Conservation (phyloP, 2,329 filamentous ascomycete species). For the Colletotrichum spinosum region DNA sequence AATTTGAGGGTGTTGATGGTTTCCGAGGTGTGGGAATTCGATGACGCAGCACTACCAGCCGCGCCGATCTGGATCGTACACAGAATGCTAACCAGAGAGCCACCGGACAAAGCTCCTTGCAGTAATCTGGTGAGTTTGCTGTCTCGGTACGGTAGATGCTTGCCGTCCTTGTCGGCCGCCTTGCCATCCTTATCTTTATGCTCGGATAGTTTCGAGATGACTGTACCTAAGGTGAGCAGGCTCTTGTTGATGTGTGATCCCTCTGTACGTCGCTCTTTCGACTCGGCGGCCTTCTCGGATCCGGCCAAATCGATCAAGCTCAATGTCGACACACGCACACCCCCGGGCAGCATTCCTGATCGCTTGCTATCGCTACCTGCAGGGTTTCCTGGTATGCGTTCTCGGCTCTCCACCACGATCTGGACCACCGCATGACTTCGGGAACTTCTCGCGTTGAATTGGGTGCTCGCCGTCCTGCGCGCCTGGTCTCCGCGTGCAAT, state of each 20-base stretch:
- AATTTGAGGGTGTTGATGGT: slow-evolving; percentile 98
- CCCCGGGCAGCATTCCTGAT: slow-evolving; percentile 80
- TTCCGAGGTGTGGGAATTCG: slow-evolving; percentile 83
- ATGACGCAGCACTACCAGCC: slow-evolving; percentile 75
- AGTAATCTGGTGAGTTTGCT: slow-evolving; percentile 95
- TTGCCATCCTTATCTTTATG: slow-evolving; percentile 85
- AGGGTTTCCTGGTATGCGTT: slow-evolving; percentile 74
- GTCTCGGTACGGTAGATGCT: slow-evolving; percentile 95
- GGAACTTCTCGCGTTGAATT: slow-evolving; percentile 96
- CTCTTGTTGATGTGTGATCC: slow-evolving; percentile 99
- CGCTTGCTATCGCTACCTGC: slow-evolving; percentile 70
- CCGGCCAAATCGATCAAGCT: slow-evolving; percentile 97
- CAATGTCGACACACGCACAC: slow-evolving; percentile 93
- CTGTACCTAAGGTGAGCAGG: slow-evolving; percentile 91
- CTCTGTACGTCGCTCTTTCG: slow-evolving; percentile 92
- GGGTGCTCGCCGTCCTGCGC: slow-evolving; percentile 90
- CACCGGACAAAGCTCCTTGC: slow-evolving; percentile 91
- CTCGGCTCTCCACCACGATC: slow-evolving; percentile 96
- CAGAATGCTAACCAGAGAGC: slow-evolving; percentile 95
- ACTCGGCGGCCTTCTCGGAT: slow-evolving; percentile 94
- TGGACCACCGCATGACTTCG: slow-evolving; percentile 98
- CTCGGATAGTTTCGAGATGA: slow-evolving; percentile 92
- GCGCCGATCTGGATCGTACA: slow-evolving; percentile 95
- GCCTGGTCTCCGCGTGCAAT: slow-evolving; percentile 95
- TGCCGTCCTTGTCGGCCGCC: slow-evolving; percentile 81